Evolutionary conservation across 306 rosid genomes (phyloP), one percentile per base, ranked within the genome.

Genomic region (Vicia faba): DNA sequence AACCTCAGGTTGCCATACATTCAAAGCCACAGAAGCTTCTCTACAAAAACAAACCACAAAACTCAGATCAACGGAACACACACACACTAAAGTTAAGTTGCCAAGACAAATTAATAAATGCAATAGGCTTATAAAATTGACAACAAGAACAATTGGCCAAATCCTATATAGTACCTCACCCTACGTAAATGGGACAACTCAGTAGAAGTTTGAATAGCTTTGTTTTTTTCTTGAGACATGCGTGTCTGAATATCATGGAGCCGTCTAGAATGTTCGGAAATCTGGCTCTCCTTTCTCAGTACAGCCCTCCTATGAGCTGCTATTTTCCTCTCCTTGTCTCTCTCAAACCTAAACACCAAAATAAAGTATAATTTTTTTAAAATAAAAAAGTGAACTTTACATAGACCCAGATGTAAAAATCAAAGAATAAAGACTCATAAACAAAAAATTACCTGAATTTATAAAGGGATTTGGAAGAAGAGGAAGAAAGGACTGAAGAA

Each of bases 1-100:
- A 60, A 78, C 70, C 71, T 72, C 78, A 1, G 93, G 98, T 79
- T 92, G 98, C 98, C 98, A 92, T 35, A 87, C 93, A 40, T 83
- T 86, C 83, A 92, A 78, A 73, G 96, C 91, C 38, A 82, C 86
- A 7, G 91, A 81, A 61, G 98, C 96, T 78, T 86, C 87, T 71
- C 96, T 89, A 75, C 64, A 68, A 44, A n/a, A 49, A 79, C 11
- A 15, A 61, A 61, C 44, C 58, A 63, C 49, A 72, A 72, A 70
- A 26, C 64, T 41, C 62, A 28, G 10, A 43, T 71, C 75, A 45
- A 36, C 64, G 62, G 15, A 67, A 68, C 11, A 53, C 54, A 20
- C 23, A 20, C 23, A 20, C 23, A 20, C 23, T 20, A 71, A 8
- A 18, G 16, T 11, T 5, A 26, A 36, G 55, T 60, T 35, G 46